Base-by-base conservation (phyloP, 176 grass and related monocot genomes). In the Tillandsia fasciculata region DNA sequence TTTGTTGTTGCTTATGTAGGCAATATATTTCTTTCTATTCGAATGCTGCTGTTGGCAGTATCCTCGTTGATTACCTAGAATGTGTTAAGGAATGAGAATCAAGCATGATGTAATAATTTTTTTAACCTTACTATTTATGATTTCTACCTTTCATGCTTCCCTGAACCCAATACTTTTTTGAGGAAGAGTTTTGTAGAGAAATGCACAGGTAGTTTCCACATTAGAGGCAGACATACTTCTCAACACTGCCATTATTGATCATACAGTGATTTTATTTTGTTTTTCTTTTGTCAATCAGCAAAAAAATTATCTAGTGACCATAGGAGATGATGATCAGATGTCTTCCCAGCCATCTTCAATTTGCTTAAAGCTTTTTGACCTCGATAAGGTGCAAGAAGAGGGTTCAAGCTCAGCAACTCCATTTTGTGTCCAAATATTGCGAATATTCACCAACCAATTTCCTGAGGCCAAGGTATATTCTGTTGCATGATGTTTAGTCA, bases 311-410 rank as follows among this genome's bases (percentile, higher is more conserved):
- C 84, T 99, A 58, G 80, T 88, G 64, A 93, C 87, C 22, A 77
- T 99, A 73, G 94, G 94, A 78, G 82, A 93, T 49, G 94, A 99
- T 87, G 85, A 93, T 72, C 87, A 87, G 68, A 69, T 81, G 64
- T 84, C 90, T 74, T 82, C 89, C 9, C 84, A 86, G 54, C 77
- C 74, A 69, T 89, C 84, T 17, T 81, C 87, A 72, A 81, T 93
- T 12, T 99, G 89, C 74, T 79, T 93, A 28, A 99, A 99, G 83
- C 82, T 99, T 78, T 93, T 99, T 0, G 84, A 99, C 64, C 94
- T 99, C 57, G 94, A 99, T 75, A 99, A 99, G 83, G 82, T 93
- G 33, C 87, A 99, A 87, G 87, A 90, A 74, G 90, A 93, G 57
- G 87, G 94, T 78, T 99, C 94, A 73, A 93, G 94, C 77, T 77